Base-by-base conservation (phyloP, 352 stramenopile genomes). In the Peronospora tabacina region DNA sequence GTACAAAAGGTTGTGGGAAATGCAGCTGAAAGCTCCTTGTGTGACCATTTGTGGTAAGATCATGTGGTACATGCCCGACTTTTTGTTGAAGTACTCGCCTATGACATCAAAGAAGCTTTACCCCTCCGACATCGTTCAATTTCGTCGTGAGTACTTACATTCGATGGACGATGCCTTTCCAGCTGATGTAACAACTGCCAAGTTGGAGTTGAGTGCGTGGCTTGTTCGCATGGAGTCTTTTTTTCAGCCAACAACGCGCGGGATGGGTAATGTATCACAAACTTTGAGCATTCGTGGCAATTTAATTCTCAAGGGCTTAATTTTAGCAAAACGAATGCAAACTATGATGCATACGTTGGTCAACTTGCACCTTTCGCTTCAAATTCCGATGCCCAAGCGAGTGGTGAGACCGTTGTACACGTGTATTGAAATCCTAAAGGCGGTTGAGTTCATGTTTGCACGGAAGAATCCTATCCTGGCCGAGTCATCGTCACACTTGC, bases 381-480 rank as follows among this genome's bases (percentile, higher is more conserved):
- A 78, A 30, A 89, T 85, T 35, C 89, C 82, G 7, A 90, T 90
- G 78, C 75, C 70, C n/a, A 95, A 88, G 55, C 72, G 69, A 8
- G 76, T 87, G 17, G 87, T 95, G 22, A 63, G 78, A n/a, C 82
- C 86, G 2, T 42, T 96, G 35, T 87, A 94, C 49, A 90, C 77
- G 10, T 93, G 90, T 42, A 86, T 96, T 39, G 84, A 95, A 35
- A 86, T 96, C 28, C 56, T 95, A 19, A 97, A 97, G 63, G 81
- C 82, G 2, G 85, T 97, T 26, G 87, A 97, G 57, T 95, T 95
- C 46, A 95, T 96, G 85, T 87, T 96, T 54, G 81, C 82, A 11
- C 63, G 83, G 12, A 94, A 94, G 49, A 90, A 90, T 55, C 80
- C 82, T 5, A 81, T 91, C 20, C 43, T 94, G 35, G 71, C 75